These are phyloP conservation scores for Lanmaoa rubissima DNA, from an alignment of 768 basidiomycete species.

Conservation along the genomic window DNA sequence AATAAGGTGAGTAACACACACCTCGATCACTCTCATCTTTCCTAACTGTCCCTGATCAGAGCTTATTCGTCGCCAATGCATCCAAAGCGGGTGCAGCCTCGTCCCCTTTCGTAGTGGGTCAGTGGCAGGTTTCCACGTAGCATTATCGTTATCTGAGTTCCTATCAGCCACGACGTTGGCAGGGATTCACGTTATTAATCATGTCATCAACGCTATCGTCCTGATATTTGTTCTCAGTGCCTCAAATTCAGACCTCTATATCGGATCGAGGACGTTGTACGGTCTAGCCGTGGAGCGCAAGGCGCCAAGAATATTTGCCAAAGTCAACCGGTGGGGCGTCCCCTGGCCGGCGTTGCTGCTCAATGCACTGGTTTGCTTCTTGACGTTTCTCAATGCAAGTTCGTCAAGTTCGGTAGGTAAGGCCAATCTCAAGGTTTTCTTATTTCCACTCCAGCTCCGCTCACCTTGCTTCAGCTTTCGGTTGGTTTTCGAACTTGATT, in stretches of 20 bases:
- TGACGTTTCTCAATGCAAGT: slow-evolving; percentile 58
- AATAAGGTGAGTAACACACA: slow-evolving; percentile 31
- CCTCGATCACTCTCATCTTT: slow-evolving; percentile 12
- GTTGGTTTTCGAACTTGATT: slow-evolving; percentile 31
- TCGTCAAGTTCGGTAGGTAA: slow-evolving; percentile 51
- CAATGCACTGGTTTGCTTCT: slow-evolving; percentile 53
- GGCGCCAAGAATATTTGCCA: slow-evolving; percentile 41
- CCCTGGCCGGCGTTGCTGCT: slow-evolving; percentile 42
- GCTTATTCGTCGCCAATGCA: slow-evolving; percentile 27
- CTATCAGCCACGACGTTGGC: slow-evolving; percentile 37
- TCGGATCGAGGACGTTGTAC: slow-evolving; percentile 47
- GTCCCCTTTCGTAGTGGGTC: slow-evolving; percentile 44
- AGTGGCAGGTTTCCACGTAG: slow-evolving; percentile 21
- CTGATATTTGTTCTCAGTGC: slow-evolving; percentile 45
- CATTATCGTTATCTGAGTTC: slow-evolving; percentile 6
- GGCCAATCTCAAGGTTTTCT: slow-evolving; percentile 10
- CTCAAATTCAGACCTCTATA: slow-evolving; percentile 62
- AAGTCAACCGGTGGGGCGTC: slow-evolving; percentile 35
- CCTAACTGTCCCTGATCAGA: slow-evolving; percentile 14
- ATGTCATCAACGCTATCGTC: slow-evolving; percentile 39
- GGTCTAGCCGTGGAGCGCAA: slow-evolving; percentile 47
- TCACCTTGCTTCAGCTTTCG: slow-evolving; percentile 17
- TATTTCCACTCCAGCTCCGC: slow-evolving; percentile 26
- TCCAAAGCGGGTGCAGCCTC: slow-evolving; percentile 31
- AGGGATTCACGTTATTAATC: slow-evolving; percentile 47